Evolutionary conservation across 129 eudicot genomes (phyloP), one percentile per base, ranked within the genome.

Genomic region (Arctium lappa): DNA sequence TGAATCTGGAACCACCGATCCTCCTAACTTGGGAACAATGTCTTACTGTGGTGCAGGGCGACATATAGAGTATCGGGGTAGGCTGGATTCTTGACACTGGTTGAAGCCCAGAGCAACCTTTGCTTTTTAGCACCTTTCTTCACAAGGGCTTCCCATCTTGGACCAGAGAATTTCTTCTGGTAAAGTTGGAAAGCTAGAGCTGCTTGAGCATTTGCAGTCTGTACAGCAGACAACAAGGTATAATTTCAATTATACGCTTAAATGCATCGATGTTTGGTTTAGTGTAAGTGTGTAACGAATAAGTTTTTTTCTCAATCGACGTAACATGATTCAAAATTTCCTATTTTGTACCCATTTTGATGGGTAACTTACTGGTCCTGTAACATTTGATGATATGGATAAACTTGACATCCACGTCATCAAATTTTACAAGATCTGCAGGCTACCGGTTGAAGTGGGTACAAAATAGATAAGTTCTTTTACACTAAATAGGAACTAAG

Each of bases 151-250:
- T 95, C 99, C 99, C 99, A 95, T 86, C 99, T 88, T 53, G 99
- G 99, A 50, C 99, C 99, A 4, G 99, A 95, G 83, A 95, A 95
- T 81, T 95, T 95, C 98, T 93, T 93, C 82, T 93, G 97, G 91
- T 95, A 95, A 40, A 95, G 97, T 79, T 95, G 92, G 89, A 86
- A 95, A 40, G 99, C 99, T 62, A 95, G 87, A 91, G 89, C 93
- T 77, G 99, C 99, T 87, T 95, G 99, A 82, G 99, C 97, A 88
- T 93, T 94, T 83, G 99, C 99, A 80, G 98, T 98, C 99, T 95
- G 88, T 66, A 71, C 40, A 70, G 42, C 46, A 22, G 27, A 22
- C 27, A 22, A 22, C 27, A 36, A 73, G 50, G 79, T 85, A 78
- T 38, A 66, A 27, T 31, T 44, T 33, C 63, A 15, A 10, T 44